Evolutionary conservation across 2,329 filamentous ascomycete species (phyloP).

Genomic region (Neospermospora avenae): DNA sequence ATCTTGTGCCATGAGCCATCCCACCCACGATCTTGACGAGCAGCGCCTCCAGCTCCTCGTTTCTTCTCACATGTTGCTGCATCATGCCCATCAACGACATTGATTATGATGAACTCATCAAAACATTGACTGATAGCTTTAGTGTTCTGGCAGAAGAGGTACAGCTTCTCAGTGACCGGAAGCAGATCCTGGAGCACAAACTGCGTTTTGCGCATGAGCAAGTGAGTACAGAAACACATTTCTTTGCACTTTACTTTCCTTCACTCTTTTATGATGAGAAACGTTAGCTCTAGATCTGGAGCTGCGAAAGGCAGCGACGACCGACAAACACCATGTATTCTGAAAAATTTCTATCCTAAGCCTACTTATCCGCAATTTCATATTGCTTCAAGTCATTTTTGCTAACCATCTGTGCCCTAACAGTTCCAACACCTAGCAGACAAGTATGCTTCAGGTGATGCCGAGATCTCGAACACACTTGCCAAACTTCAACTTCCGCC

Average conservation of each 20-base stretch:
- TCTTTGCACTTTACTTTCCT: slow-evolving; percentile 2
- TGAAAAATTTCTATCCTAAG: slow-evolving; percentile 41
- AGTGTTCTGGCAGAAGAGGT: slow-evolving; percentile 63
- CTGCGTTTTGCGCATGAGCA: slow-evolving; percentile 64
- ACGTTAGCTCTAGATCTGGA: slow-evolving; percentile 82
- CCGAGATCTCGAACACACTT: slow-evolving; percentile 64
- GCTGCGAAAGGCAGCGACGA: slow-evolving; percentile 58
- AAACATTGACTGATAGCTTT: slow-evolving; percentile 62
- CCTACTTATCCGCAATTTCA: slow-evolving; percentile 19
- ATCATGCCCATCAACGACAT: slow-evolving; percentile 32
- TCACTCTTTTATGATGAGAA: slow-evolving; percentile 43
- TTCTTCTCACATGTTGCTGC: neutral
- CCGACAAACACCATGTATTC: slow-evolving; percentile 56
- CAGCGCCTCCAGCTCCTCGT: slow-evolving; percentile 5
- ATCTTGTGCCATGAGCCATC: neutral
- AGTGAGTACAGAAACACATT: slow-evolving; percentile 43
- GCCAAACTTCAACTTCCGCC: slow-evolving; percentile 64
- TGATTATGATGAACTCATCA: slow-evolving; percentile 42
- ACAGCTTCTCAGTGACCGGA: slow-evolving; percentile 59
- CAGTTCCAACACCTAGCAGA: slow-evolving; percentile 64
- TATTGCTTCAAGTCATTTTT: neutral
- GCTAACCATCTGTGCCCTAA: slow-evolving; percentile 6
- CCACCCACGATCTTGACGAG: slow-evolving; percentile 6
- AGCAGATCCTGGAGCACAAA: slow-evolving; percentile 65
- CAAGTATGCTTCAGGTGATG: slow-evolving; percentile 62